A percentile compares a stretch with the other conserved stretches of the same genome.
Conservation (phyloP, 805 yeast species). For the Lipomyces yamadae region DNA sequence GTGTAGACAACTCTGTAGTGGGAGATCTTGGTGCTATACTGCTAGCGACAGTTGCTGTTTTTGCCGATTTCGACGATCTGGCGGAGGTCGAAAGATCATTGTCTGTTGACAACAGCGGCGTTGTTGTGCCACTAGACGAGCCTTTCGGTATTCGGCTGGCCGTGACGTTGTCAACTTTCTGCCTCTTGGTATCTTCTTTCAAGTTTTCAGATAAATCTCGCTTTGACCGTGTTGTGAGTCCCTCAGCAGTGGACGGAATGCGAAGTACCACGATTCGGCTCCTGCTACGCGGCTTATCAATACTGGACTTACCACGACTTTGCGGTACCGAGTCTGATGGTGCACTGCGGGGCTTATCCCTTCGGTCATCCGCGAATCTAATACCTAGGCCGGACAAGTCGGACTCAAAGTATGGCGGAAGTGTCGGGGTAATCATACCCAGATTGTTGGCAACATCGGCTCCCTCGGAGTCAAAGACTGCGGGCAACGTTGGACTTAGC, state of each 20-base stretch:
- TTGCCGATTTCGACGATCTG: background rate
- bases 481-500: conserved; percentile 49
- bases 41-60: background rate
- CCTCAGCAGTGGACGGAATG: conserved; percentile 10
- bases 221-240: background rate
- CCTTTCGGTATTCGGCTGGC: background rate
- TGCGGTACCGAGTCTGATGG: conserved; percentile 6
- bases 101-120: background rate
- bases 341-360: background rate
- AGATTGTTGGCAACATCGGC: conserved; percentile 36
- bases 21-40: background rate
- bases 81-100: background rate
- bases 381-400: conserved; percentile 18
- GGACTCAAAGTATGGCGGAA: conserved; percentile 46
- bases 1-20: background rate
- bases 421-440: conserved; percentile 49
- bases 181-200: conserved; percentile 2
- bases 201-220: background rate
- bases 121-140: background rate
- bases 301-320: background rate
- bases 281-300: background rate
- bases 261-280: conserved; percentile 15
- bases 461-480: conserved; percentile 40
- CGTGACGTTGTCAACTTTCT: background rate
- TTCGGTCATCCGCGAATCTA: conserved; percentile 10